Percentiles rank a stretch among this genome's conserved stretches.
Evolutionary conservation across 768 basidiomycete genomes (phyloP).

Genomic region (Phylloporus scabripes): DNA sequence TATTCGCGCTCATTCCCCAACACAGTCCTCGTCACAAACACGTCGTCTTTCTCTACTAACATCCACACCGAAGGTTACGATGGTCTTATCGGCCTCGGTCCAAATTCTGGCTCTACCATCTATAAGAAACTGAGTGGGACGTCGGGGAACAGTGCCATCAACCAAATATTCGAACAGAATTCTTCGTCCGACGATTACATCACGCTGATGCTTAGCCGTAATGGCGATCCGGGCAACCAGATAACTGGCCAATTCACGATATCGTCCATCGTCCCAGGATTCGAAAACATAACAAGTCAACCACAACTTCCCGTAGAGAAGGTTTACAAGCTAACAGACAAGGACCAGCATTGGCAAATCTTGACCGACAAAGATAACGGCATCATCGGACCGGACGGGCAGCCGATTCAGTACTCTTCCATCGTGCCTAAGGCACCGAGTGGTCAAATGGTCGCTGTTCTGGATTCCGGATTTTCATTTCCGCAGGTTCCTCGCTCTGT

Average conservation of each 20-base stretch:
- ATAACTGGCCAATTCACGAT: slow-evolving; percentile 64
- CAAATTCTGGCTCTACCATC: slow-evolving; percentile 64
- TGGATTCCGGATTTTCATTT: slow-evolving; percentile 69
- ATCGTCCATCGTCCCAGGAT: slow-evolving; percentile 57
- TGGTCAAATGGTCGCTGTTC: slow-evolving; percentile 62
- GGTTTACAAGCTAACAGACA: slow-evolving; percentile 52
- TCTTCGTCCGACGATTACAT: slow-evolving; percentile 55
- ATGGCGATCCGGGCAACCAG: slow-evolving; percentile 44
- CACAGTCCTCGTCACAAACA: slow-evolving; percentile 59
- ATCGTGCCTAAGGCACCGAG: slow-evolving; percentile 64
- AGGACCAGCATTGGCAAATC: slow-evolving; percentile 80
- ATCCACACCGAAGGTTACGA: slow-evolving; percentile 58
- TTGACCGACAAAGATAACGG: slow-evolving; percentile 59
- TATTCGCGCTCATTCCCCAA: slow-evolving; percentile 1
- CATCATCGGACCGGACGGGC: slow-evolving; percentile 74
- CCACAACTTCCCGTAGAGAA: slow-evolving; percentile 62
- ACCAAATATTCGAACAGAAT: slow-evolving; percentile 60
- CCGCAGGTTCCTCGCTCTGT: slow-evolving; percentile 71
- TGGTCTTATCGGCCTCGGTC: slow-evolving; percentile 76
- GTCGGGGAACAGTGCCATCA: slow-evolving; percentile 54
- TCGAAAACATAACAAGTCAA: slow-evolving; percentile 54
- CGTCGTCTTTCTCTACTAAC: slow-evolving; percentile 57
- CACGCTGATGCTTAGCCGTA: slow-evolving; percentile 60
- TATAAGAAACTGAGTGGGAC: slow-evolving; percentile 46
- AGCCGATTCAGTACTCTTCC: slow-evolving; percentile 52